Base-by-base conservation (phyloP, 805 yeast species). In the Brettanomyces sp. region DNA sequence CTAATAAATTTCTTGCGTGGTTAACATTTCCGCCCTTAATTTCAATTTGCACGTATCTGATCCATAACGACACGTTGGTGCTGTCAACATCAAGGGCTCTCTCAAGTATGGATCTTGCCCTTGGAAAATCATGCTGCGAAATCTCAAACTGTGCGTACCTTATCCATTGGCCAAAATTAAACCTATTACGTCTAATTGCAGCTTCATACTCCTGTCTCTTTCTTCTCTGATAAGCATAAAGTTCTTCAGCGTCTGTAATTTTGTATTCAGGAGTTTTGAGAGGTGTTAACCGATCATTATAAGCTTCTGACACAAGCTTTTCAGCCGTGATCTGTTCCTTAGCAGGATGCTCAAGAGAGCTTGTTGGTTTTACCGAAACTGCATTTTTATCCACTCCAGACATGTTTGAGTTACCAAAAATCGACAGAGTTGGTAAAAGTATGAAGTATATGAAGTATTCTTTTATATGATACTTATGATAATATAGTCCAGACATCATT, bases 41-140 rank as follows among this genome's bases (percentile, higher is more conserved):
- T 65, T 93, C 98, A 36, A 79, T 61, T 56, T 87, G 89, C 9
- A 86, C 76, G 62, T 93, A 91, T 21, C 86, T 73, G 3, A 82
- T 70, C 98, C 99, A 91, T 43, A 91, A 62, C 4, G 95, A 89
- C 2, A 90, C 80, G 58, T 82, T 79, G 28, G 80, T 77, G 13
- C 78, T 75, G 55, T 87, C 84, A 7, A 86, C 87, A 44, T 80
- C 83, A 32, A 91, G 60, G 0, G 95, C 95, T 44, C 98, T 70
- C 61, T 91, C 99, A 64, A 84, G 85, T 5, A 93, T 71, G 0
- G 96, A 85, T 46, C 98, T 69, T 0, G 95, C 95, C 22, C 97
- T 69, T 18, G 76, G 70, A 49, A 76, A 71, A 56, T 91, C 95
- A 49, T 79, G 82, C 54, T 86, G 91, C 4, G 83, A 84, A 4